Conservation (phyloP, 257 asterid species). For the Echites panduratus region DNA sequence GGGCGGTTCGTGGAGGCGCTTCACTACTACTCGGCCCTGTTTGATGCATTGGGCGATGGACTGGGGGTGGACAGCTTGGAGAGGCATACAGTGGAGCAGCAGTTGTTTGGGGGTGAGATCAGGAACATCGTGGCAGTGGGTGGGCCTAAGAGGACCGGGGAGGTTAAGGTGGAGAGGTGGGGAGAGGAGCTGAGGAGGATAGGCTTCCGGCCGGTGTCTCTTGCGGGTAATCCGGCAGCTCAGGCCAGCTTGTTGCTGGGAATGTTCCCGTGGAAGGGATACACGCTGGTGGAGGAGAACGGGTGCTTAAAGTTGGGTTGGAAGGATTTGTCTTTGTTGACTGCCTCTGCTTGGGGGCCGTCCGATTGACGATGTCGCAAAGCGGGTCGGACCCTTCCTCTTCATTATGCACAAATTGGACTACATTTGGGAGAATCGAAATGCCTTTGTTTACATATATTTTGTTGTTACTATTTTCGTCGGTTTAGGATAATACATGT, state of each 20-base stretch:
- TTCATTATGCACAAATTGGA: neutral
- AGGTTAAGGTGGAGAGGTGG: slow-evolving; percentile 73
- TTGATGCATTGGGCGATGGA: slow-evolving; percentile 85
- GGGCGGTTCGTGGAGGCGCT: slow-evolving; percentile 82
- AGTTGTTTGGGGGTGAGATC: slow-evolving; percentile 68
- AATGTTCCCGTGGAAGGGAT: slow-evolving; percentile 91
- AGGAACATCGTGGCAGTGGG: slow-evolving; percentile 84
- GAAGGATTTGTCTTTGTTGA: slow-evolving; percentile 81
- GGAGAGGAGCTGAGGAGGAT: slow-evolving; percentile 52
- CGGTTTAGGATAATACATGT: neutral
- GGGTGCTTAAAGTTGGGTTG: slow-evolving; percentile 85
- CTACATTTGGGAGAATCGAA: neutral
- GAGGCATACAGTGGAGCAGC: slow-evolving; percentile 91
- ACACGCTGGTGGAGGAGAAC: slow-evolving; percentile 79
- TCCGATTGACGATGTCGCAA: slow-evolving; percentile 26
- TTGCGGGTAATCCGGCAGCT: slow-evolving; percentile 74
- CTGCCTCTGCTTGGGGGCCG: slow-evolving; percentile 93
- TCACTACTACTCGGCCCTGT: slow-evolving; percentile 79
- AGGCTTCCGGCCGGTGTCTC: slow-evolving; percentile 66
- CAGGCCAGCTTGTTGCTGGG: slow-evolving; percentile 78
- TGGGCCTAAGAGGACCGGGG: slow-evolving; percentile 81
- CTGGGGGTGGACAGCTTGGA: slow-evolving; percentile 60
- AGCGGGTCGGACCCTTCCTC: neutral
- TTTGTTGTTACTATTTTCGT: neutral
- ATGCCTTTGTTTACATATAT: neutral